Evolutionary conservation across 2,329 filamentous ascomycete species (phyloP).

Genomic region (Aspergillus fumigatus): DNA sequence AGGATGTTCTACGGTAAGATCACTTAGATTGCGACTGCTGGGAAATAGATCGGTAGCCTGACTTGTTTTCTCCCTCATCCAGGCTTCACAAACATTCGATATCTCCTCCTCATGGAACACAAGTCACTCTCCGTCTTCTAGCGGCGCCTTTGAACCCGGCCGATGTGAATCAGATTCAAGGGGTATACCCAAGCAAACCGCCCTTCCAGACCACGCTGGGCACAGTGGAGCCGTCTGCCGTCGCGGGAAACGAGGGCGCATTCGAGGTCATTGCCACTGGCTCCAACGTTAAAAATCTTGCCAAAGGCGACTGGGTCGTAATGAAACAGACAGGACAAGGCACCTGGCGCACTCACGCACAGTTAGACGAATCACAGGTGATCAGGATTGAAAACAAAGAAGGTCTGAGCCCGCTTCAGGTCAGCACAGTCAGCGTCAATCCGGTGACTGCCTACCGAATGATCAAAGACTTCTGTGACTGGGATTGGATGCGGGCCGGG

Average conservation of each 20-base stretch:
- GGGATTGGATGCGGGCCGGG: slow-evolving; percentile 49
- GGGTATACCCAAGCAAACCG: slow-evolving; percentile 85
- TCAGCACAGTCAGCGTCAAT: slow-evolving; percentile 85
- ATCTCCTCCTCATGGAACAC: slow-evolving; percentile 51
- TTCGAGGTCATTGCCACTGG: slow-evolving; percentile 79
- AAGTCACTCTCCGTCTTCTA: slow-evolving; percentile 78
- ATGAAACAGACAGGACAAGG: slow-evolving; percentile 79
- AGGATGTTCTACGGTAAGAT: slow-evolving; percentile 43
- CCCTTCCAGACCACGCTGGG: slow-evolving; percentile 71
- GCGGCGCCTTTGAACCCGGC: slow-evolving; percentile 93
- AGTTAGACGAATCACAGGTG: slow-evolving; percentile 58
- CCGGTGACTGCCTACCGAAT: slow-evolving; percentile 93
- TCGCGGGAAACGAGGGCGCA: slow-evolving; percentile 72
- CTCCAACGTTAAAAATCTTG: slow-evolving; percentile 55
- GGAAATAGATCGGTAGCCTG: not conserved
- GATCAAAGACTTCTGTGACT: slow-evolving; percentile 69
- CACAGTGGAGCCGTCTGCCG: slow-evolving; percentile 67
- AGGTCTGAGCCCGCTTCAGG: slow-evolving; percentile 70
- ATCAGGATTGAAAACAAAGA: slow-evolving; percentile 66
- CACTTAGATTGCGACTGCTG: not conserved
- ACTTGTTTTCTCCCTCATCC: not conserved
- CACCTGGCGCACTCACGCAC: slow-evolving; percentile 90
- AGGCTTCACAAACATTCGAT: slow-evolving; percentile 48
- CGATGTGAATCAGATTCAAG: slow-evolving; percentile 97
- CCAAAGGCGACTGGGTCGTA: slow-evolving; percentile 88